Percentiles rank a stretch among this genome's conserved stretches.
These are phyloP conservation scores for Phytophthora cajani DNA, from an alignment of 352 stramenopile genomes.

Conservation along the genomic window DNA sequence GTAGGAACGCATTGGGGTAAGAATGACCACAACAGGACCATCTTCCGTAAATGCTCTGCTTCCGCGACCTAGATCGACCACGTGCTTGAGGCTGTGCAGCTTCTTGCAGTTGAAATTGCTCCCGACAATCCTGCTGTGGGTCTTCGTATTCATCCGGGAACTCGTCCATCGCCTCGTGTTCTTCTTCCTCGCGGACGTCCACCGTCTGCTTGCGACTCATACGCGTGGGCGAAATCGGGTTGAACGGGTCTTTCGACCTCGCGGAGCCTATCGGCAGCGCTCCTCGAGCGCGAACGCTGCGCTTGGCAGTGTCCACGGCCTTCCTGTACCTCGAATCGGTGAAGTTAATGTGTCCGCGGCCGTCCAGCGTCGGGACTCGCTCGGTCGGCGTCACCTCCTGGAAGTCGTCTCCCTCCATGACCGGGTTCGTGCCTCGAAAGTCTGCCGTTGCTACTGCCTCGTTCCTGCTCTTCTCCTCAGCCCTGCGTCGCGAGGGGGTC, in stretches of 20 bases:
- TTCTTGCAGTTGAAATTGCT: slow-evolving; percentile 26
- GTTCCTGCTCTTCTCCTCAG: slow-evolving; percentile 8
- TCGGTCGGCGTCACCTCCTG: slow-evolving; percentile 6
- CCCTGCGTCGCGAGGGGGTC: slow-evolving; percentile 12
- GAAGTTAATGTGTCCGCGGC: slow-evolving; percentile 36
- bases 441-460: slow-evolving; percentile 19
- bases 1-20: slow-evolving; percentile 48
- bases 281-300: slow-evolving; percentile 29
- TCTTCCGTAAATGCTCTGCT: slow-evolving; percentile 47
- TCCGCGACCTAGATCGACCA: slow-evolving; percentile 35
- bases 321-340: slow-evolving; percentile 33
- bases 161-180: not conserved
- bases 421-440: slow-evolving; percentile 25
- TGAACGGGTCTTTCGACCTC: slow-evolving; percentile 19
- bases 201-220: slow-evolving; percentile 23
- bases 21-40: slow-evolving; percentile 48
- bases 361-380: slow-evolving; percentile 31
- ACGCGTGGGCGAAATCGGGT: slow-evolving; percentile 22
- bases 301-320: slow-evolving; percentile 25
- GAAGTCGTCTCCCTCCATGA: slow-evolving; percentile 18
- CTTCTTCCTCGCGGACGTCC: slow-evolving; percentile 31
- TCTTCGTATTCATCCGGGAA: slow-evolving; percentile 12
- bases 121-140: slow-evolving; percentile 16
- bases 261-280: slow-evolving; percentile 26
- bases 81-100: slow-evolving; percentile 15